These are phyloP conservation scores for Triticum monococcum DNA, from an alignment of 176 grass and related monocot species.

Conservation along the genomic window DNA sequence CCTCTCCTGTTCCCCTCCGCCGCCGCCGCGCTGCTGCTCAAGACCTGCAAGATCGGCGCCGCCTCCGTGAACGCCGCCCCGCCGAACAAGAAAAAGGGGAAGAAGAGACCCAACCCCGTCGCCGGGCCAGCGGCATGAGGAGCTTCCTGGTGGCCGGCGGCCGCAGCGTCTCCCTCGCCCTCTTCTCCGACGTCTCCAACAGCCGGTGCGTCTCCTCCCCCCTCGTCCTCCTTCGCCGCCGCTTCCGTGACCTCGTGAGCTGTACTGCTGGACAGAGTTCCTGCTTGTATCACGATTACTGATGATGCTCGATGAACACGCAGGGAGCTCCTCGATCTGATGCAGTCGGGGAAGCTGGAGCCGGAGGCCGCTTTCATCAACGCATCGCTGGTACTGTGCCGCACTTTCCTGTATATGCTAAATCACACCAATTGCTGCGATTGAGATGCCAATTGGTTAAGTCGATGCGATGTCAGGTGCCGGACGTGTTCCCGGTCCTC, in stretches of 20 bases:
- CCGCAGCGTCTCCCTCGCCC: slow-evolving; percentile 50
- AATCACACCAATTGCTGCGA: background rate
- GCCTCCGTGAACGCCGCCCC: background rate
- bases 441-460: background rate
- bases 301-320: too few relatives aligned
- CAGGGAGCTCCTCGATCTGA: too few relatives aligned
- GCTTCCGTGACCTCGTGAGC: too few relatives aligned
- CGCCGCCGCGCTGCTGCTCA: too few relatives aligned
- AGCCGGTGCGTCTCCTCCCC: slow-evolving; percentile 38
- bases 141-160: slow-evolving; percentile 44
- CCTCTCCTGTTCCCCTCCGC: too few relatives aligned
- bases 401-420: too few relatives aligned
- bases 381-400: too few relatives aligned
- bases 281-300: too few relatives aligned
- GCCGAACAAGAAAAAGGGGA: background rate
- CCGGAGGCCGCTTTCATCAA: too few relatives aligned
- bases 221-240: background rate
- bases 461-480: slow-evolving; percentile 40
- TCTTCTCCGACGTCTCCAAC: slow-evolving; percentile 80
- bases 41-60: background rate
- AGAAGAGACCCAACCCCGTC: too few relatives aligned
- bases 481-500: slow-evolving; percentile 81
- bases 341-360: too few relatives aligned
- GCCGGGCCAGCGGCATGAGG: slow-evolving; percentile 37
- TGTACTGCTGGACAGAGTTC: too few relatives aligned